Conservation (phyloP, 2,329 filamentous ascomycete species). For the Beauveria varroae region DNA sequence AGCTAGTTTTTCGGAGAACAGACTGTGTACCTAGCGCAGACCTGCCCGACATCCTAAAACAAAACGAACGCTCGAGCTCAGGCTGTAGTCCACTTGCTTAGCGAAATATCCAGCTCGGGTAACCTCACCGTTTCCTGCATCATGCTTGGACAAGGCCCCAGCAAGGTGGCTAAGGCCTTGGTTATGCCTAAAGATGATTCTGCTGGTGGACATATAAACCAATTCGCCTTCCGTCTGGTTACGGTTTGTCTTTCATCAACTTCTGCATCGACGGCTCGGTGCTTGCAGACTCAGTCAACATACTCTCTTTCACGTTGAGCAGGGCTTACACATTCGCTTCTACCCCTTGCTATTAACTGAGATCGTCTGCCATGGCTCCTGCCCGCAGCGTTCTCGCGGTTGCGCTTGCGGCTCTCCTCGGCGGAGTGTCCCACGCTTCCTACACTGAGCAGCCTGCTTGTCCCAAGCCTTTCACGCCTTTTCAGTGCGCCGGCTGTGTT, state of each 20-base stretch:
- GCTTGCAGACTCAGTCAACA: background rate
- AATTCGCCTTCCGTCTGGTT: background rate
- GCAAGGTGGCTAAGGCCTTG: background rate
- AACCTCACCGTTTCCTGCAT: background rate
- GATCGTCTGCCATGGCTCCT: conserved; percentile 5
- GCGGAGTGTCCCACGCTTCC: background rate
- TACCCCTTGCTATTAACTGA: background rate
- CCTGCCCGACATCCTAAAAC: background rate
- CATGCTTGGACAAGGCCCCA: conserved; percentile 2
- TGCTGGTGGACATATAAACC: conserved; percentile 3
- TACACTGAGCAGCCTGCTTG: conserved; percentile 32
- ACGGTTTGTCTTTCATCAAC: background rate
- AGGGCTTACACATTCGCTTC: conserved; percentile 1
- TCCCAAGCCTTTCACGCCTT: conserved; percentile 36
- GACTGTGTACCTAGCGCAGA: background rate
- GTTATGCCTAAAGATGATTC: background rate
- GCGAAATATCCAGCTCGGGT: background rate
- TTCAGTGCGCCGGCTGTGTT: conserved; percentile 40
- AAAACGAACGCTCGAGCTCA: conserved; percentile 5
- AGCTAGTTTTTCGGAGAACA: background rate
- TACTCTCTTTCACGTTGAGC: background rate
- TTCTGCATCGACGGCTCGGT: background rate
- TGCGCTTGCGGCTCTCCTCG: conserved; percentile 22
- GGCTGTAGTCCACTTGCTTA: background rate
- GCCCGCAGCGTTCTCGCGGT: conserved; percentile 4